Evolutionary conservation across 345 rosid genomes (phyloP).

Genomic region (Stellera chamaejasme): DNA sequence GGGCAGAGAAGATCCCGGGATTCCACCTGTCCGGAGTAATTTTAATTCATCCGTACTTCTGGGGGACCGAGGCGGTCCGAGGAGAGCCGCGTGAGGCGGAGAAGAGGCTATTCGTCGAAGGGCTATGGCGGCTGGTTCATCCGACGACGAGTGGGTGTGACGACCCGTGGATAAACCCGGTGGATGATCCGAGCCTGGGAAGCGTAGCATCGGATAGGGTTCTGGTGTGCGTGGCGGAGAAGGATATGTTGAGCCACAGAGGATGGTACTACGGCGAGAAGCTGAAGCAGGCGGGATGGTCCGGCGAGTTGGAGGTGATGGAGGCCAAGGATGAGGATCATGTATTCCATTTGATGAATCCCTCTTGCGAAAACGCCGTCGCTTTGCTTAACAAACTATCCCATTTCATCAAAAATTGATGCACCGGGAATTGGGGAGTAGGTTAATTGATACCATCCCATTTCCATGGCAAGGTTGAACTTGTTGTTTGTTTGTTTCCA

Average conservation of each 20-base stretch:
- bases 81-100: slow-evolving; percentile 4
- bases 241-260: slow-evolving; percentile 25
- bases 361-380: slow-evolving; percentile 18
- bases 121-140: slow-evolving; percentile 19
- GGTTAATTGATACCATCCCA: no score
- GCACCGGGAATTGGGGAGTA: no score
- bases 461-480: no score
- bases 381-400: slow-evolving; percentile 16
- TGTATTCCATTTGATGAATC: slow-evolving; percentile 31
- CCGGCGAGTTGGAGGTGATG: slow-evolving; percentile 28
- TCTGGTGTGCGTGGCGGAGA: slow-evolving; percentile 37
- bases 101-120: background rate
- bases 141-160: slow-evolving; percentile 32
- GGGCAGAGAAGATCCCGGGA: slow-evolving; percentile 13
- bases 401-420: slow-evolving; percentile 14
- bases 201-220: slow-evolving; percentile 29
- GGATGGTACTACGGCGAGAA: slow-evolving; percentile 27
- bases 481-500: no score
- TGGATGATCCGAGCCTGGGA: slow-evolving; percentile 22
- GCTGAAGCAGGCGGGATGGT: slow-evolving; percentile 36
- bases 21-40: slow-evolving; percentile 14
- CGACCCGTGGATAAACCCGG: slow-evolving; percentile 44
- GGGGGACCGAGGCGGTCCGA: slow-evolving; percentile 17
- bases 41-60: slow-evolving; percentile 25
- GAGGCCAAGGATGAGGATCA: slow-evolving; percentile 34